Evolutionary conservation across 192 early-diverging fungal genomes (phyloP).

Genomic region (Mortierella alpina): DNA sequence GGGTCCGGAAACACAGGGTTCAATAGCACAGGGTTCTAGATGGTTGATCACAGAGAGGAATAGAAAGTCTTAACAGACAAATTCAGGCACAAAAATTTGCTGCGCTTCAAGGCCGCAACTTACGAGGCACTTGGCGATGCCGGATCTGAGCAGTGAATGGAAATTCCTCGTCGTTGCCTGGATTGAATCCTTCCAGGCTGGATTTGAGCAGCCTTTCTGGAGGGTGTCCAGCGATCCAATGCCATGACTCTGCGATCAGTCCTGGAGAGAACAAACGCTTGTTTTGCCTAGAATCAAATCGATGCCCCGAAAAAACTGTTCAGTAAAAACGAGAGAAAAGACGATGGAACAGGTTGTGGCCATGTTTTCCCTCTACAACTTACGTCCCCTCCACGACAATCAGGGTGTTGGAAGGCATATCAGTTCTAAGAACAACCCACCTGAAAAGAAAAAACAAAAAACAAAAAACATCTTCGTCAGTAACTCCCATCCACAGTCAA

Average conservation of each 20-base stretch:
- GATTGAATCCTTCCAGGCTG: neutral
- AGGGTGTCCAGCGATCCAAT: constrained; percentile 40
- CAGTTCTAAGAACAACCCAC: constrained; percentile 83
- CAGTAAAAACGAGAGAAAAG: neutral
- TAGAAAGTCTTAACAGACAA: neutral
- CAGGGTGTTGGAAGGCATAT: constrained; percentile 70
- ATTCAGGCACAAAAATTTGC: no score
- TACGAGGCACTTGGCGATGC: constrained; percentile 49
- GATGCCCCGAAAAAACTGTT: no score
- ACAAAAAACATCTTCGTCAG: neutral
- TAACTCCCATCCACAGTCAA: neutral
- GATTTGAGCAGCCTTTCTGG: constrained; percentile 11
- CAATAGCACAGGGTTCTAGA: constrained; percentile 35
- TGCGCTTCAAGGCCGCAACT: neutral
- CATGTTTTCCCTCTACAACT: constrained; percentile 1
- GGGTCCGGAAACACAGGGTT: constrained; percentile 28
- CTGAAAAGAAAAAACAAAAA: constrained; percentile 20
- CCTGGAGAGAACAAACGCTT: constrained; percentile 29
- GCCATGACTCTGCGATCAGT: constrained; percentile 42
- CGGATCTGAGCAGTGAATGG: constrained; percentile 51
- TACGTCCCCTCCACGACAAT: constrained; percentile 78
- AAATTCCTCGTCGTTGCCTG: neutral
- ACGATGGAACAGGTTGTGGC: neutral
- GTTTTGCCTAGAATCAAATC: constrained; percentile 31
- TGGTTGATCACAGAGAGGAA: neutral